Conservation (phyloP, 169 alveolate species). For the Plasmodium berghei region DNA sequence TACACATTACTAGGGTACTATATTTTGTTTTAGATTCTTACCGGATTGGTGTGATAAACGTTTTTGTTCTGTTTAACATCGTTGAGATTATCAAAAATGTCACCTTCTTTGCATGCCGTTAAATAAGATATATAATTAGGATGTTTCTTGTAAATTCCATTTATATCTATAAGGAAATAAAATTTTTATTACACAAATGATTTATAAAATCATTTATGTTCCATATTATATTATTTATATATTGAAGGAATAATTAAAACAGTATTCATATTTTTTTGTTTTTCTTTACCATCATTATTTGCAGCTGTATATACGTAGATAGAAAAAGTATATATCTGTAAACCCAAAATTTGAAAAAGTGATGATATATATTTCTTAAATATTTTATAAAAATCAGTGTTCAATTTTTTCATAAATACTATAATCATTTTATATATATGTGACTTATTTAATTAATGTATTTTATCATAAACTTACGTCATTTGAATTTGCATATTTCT, state of each 20-base stretch:
- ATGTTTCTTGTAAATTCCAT: conserved; percentile 44
- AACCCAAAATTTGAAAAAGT: neutral
- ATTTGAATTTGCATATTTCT: conserved; percentile 21
- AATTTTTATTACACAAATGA: neutral
- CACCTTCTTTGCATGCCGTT: conserved; percentile 47
- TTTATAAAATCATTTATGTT: too few species aligned
- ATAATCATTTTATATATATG: neutral
- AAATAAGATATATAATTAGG: conserved; percentile 58
- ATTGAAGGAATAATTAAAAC: too few species aligned
- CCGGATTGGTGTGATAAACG: conserved; percentile 70
- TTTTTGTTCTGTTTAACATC: conserved; percentile 61
- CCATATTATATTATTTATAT: too few species aligned
- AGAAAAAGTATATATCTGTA: conserved; percentile 43
- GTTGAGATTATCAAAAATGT: conserved; percentile 58
- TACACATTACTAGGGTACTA: neutral
- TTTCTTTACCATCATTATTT: conserved; percentile 17
- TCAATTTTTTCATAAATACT: too few species aligned
- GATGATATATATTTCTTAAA: neutral
- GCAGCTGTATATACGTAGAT: conserved; percentile 54
- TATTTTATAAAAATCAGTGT: too few species aligned
- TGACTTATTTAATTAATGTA: neutral
- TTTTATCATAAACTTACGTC: conserved; percentile 16
- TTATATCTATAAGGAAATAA: conserved; percentile 29
- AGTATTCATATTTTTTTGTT: too few species aligned
- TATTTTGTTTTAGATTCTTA: conserved; percentile 17